Conservation (phyloP, 2,329 filamentous ascomycete genomes). For the Trichoderma cornu-damae region DNA sequence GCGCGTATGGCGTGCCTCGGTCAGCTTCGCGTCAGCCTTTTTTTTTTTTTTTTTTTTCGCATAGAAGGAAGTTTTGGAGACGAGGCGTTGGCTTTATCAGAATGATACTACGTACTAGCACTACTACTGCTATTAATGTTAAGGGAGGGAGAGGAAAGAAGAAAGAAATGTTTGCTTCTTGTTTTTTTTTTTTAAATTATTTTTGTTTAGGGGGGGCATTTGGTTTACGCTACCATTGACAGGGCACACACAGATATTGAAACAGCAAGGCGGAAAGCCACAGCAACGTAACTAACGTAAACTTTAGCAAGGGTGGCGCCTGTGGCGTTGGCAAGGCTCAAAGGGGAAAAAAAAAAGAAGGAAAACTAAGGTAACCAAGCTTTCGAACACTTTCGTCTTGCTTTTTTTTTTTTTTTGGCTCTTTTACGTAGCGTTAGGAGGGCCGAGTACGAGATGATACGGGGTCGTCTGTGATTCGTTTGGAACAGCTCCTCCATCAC, state of each 20-base stretch:
- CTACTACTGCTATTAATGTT: too few relatives aligned
- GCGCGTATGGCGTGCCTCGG: not conserved
- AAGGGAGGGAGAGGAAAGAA: too few relatives aligned
- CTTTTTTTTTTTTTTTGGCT: not conserved
- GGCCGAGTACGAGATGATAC: too few relatives aligned
- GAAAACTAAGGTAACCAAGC: not conserved
- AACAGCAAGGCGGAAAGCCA: constrained; percentile 8
- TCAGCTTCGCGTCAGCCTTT: not conserved
- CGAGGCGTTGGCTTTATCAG: not conserved
- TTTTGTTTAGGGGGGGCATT: too few relatives aligned
- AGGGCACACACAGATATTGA: not conserved
- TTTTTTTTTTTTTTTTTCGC: too few relatives aligned
- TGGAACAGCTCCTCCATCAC: too few relatives aligned
- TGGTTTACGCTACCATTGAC: not conserved
- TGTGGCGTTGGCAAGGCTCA: not conserved
- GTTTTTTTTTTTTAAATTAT: not conserved
- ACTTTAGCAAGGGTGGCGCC: too few relatives aligned
- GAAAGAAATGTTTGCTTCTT: too few relatives aligned
- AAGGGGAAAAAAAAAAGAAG: too few relatives aligned
- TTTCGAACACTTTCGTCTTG: not conserved
- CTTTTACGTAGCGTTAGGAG: too few relatives aligned
- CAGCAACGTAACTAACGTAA: not conserved
- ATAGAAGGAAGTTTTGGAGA: not conserved
- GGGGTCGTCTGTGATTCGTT: too few relatives aligned
- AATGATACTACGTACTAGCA: too few relatives aligned